Evolutionary conservation across 257 asterid species (phyloP).

Genomic region (Solanum dulcamara): DNA sequence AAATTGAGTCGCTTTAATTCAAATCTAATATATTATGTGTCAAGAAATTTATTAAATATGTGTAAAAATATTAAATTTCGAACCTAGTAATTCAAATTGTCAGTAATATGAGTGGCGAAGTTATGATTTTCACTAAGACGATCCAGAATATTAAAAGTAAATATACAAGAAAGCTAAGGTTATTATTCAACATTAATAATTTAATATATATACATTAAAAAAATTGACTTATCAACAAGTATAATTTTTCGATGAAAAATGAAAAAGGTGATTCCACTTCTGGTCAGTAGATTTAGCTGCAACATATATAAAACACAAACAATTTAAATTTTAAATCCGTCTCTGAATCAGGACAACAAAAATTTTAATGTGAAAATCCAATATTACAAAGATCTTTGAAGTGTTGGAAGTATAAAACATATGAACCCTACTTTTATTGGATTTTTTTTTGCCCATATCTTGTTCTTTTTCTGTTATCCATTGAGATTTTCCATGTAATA

Average conservation of each 20-base stretch:
- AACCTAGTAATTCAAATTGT: not conserved
- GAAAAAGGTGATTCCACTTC: not conserved
- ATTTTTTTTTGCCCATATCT: conserved; percentile 30
- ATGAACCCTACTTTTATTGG: conserved; percentile 11
- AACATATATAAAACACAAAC: not conserved
- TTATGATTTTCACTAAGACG: not conserved
- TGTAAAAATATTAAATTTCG: not conserved
- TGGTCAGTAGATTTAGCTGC: not conserved
- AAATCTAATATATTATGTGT: too few species aligned
- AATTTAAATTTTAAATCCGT: not conserved
- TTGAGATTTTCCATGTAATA: conserved; percentile 2
- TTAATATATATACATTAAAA: too few species aligned
- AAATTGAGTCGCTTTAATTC: too few species aligned
- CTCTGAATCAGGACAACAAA: not conserved
- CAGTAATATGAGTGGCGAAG: not conserved
- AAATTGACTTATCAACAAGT: not conserved
- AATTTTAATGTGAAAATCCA: not conserved
- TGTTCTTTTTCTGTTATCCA: conserved; percentile 16
- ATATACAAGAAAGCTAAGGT: not conserved
- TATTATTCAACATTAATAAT: too few species aligned
- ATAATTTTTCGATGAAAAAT: not conserved
- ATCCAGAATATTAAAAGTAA: not conserved
- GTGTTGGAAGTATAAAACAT: conserved; percentile 21
- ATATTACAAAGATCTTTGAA: conserved; percentile 7
- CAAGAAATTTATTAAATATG: too few species aligned